Conservation (phyloP, 192 early-diverging fungal genomes). For the Geranomyces variabilis region DNA sequence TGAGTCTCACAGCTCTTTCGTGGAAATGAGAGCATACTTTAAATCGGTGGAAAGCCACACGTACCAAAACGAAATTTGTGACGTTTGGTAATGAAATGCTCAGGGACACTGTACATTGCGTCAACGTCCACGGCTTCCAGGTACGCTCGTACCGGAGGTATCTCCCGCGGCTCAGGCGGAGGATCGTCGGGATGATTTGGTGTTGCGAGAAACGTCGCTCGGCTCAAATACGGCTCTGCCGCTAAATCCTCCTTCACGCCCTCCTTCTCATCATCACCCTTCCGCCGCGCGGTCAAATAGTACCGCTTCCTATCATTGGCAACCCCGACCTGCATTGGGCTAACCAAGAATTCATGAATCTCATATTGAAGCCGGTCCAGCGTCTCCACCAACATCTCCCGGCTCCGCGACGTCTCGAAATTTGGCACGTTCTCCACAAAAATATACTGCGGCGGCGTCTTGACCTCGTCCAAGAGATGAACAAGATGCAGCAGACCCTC, state of each 20-base stretch:
- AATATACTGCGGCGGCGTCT: constrained; percentile 40
- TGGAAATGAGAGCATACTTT: too few relatives aligned
- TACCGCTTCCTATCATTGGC: constrained; percentile 58
- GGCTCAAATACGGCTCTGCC: background rate
- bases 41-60: too few relatives aligned
- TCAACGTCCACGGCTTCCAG: constrained; percentile 9
- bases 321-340: constrained; percentile 56
- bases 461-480: constrained; percentile 41
- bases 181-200: background rate
- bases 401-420: constrained; percentile 53
- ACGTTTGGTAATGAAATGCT: constrained; percentile 42
- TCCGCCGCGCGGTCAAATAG: constrained; percentile 47
- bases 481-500: constrained; percentile 51
- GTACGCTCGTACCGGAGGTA: background rate
- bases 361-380: constrained; percentile 47
- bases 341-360: constrained; percentile 48
- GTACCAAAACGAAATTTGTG: constrained; percentile 46
- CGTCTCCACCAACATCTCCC: constrained; percentile 38
- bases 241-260: too few relatives aligned
- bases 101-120: constrained; percentile 35
- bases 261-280: background rate
- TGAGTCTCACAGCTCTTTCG: too few relatives aligned
- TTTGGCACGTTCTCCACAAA: constrained; percentile 66
- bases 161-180: background rate
- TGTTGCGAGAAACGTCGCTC: background rate